These are phyloP conservation scores for Lichtheimia hyalospora DNA, from an alignment of 371 early-diverging fungal genomes.

Conservation along the genomic window DNA sequence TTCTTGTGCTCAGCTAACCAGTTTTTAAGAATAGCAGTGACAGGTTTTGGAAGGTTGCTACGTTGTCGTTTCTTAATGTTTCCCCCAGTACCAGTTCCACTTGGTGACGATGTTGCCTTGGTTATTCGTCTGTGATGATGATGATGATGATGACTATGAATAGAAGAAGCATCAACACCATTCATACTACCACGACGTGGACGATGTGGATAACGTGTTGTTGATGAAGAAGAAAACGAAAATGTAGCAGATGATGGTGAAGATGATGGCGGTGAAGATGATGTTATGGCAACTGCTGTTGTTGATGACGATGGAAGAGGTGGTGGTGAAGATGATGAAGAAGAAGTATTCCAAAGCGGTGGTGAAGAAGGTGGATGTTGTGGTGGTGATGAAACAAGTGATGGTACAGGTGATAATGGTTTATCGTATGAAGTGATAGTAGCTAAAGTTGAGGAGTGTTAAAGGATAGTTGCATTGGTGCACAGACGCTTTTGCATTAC, in stretches of 20 bases:
- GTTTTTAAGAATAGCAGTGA: conserved; percentile 64
- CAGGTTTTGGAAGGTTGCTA: conserved; percentile 62
- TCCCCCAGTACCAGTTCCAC: background rate
- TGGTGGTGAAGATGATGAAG: conserved; percentile 5
- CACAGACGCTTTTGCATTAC: conserved; percentile 3
- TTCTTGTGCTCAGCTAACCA: conserved; percentile 77
- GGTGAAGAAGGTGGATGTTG: background rate
- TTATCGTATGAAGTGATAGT: background rate
- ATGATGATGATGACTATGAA: background rate
- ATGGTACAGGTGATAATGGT: conserved; percentile 18
- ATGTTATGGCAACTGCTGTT: background rate
- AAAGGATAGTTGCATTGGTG: conserved; percentile 2
- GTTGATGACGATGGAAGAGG: background rate
- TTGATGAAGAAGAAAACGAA: background rate
- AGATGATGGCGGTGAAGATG: background rate
- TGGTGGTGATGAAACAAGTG: conserved; percentile 16
- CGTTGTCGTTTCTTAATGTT: conserved; percentile 46
- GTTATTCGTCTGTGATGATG: background rate
- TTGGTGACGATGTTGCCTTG: background rate
- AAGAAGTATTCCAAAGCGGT: background rate
- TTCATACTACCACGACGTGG: background rate
- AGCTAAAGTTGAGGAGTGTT: background rate
- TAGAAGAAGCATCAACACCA: background rate
- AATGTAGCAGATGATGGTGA: background rate
- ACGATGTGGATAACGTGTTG: conserved; percentile 2